Evolutionary conservation across 805 yeast species (phyloP), one percentile per base, ranked within the genome.

Genomic region (Lipomyces yamadae): DNA sequence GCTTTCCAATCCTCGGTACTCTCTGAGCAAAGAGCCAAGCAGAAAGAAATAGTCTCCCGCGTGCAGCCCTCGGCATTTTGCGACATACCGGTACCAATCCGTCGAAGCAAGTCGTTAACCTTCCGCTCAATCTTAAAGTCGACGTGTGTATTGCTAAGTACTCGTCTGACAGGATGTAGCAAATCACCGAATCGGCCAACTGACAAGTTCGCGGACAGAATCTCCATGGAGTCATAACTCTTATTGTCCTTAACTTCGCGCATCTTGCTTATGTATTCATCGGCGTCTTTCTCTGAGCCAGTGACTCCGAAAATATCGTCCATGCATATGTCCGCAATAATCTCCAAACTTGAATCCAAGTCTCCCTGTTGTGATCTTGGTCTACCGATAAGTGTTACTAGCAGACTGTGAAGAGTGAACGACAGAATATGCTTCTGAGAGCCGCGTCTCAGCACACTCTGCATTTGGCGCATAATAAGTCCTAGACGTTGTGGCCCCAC

Each of bases 261-360:
- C 87, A 92, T 90, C 68, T 88, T 87, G 37, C 91, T 88, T 61
- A 85, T 85, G 74, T 95, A 94, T 24, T 92, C 97, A 68, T 92
- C 98, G 4, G 95, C 93, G 70, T 95, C 98, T 76, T 95, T 94
- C 74, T 95, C 98, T 74, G 89, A 89, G 45, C 97, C 96, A 2
- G 97, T 90, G 8, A 88, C 84, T 32, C 99, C 99, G 77, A 95
- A 93, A 3, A 87, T 84, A 74, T 94, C 97, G 74, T 92, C 97
- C 97, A 94, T 94, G 30, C 93, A 82, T 15, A 92, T 81, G 30
- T 85, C 87, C 71, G 88, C 87, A 11, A 93, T 78, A 63, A 88
- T 72, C 1, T 79, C 79, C 3, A 88, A 85, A 60, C 81, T 76
- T 10, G 86, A 82, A 76, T 92, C 95, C 55, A 94, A 79, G 66